Base-by-base conservation (phyloP, 1,139 yeast species). In the Yamadazyma oceani region DNA sequence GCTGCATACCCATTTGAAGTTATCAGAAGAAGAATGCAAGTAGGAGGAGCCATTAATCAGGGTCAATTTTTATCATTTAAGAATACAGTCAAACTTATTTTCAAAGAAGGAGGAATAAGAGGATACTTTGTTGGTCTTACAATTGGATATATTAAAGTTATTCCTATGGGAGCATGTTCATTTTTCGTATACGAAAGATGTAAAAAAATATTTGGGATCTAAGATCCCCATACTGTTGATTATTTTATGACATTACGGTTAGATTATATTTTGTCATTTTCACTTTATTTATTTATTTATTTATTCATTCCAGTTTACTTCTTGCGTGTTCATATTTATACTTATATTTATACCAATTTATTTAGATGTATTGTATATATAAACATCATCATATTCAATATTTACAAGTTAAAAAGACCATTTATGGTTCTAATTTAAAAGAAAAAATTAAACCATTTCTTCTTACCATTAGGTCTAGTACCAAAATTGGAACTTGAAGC, bases 1-100 rank as follows among this genome's bases (percentile, higher is more conserved):
- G 95, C 97, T 0, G 92, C 96, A 2, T 94, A 94, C 55, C 99
- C 99, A 1, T 85, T 94, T 49, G 99, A 94, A 62, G 96, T 92
- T 31, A 79, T 92, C 19, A 75, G 99, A 52, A 75, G 99, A 58
- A 73, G 98, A 54, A 84, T 94, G 88, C 99, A 94, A 63, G 98
- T 94, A 14, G 89, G 95, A 31, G 95, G 95, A 6, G 86, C 85
- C 2, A 69, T 78, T 17, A 77, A 80, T 46, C 77, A 80, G 45
- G 86, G 86, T 24, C 73, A 74, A 48, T 79, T 77, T 46, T 58
- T 75, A 35, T 69, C 81, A 13, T 78, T 84, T 49, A 69, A 70
- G 39, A 55, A 65, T 35, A 78, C 83, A 0, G 74, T 75, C 9
- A 63, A 67, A 27, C 68, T 85, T 47, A 82, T 90, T 14, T 82